Conservation (phyloP, 345 rosid genomes). For the Boechera divaricarpa region DNA sequence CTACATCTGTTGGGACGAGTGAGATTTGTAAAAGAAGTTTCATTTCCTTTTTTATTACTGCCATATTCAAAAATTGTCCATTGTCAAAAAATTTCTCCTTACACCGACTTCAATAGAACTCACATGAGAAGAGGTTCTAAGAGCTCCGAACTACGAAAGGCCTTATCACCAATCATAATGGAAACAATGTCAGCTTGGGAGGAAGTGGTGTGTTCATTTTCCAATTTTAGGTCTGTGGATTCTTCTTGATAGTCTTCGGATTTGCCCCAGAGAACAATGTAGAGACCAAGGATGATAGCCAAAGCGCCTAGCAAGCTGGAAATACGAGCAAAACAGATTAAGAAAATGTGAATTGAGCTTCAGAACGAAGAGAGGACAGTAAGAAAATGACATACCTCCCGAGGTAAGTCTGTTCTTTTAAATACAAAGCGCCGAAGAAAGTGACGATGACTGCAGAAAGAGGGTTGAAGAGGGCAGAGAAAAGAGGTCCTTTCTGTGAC, state of each 20-base stretch:
- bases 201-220: conserved; percentile 19
- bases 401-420: conserved; percentile 55
- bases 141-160: conserved; percentile 36
- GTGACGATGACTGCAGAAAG: conserved; percentile 61
- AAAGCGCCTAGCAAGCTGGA: conserved; percentile 60
- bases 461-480: conserved; percentile 72
- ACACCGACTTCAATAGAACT: neutral
- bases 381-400: conserved; percentile 53
- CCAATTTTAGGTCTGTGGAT: conserved; percentile 38
- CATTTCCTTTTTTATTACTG: conserved; percentile 10
- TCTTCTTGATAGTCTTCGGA: conserved; percentile 53
- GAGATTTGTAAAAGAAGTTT: conserved; percentile 23
- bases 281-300: conserved; percentile 53
- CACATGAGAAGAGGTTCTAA: conserved; percentile 44
- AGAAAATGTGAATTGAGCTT: neutral
- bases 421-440: conserved; percentile 55
- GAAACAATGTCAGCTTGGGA: conserved; percentile 40
- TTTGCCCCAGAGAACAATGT: conserved; percentile 70
- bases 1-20: conserved; percentile 23
- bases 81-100: neutral
- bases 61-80: neutral
- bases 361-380: neutral
- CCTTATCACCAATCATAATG: conserved; percentile 38
- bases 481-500: conserved; percentile 63
- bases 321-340: conserved; percentile 5